These are phyloP conservation scores for Calonectria ilicicola DNA, from an alignment of 2,329 filamentous ascomycete species.

Conservation along the genomic window DNA sequence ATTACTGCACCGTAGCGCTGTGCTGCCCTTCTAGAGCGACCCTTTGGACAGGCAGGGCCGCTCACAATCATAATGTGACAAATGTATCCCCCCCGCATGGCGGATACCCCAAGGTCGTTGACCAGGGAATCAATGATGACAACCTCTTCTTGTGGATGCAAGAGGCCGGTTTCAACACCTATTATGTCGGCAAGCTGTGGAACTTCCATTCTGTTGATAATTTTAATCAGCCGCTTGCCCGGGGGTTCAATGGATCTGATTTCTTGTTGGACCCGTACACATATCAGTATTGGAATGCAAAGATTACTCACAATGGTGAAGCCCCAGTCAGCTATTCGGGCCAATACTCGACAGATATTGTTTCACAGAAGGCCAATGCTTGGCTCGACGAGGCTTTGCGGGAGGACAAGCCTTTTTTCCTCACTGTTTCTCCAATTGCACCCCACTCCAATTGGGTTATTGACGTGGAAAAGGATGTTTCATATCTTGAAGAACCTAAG, in stretches of 20 bases:
- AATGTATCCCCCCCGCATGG: conserved; percentile 62
- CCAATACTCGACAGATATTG: conserved; percentile 12
- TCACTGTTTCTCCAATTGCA: conserved; percentile 15
- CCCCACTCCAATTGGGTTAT: conserved; percentile 23
- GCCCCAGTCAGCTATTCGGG: conserved; percentile 8
- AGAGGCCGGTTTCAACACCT: conserved; percentile 74
- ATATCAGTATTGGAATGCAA: conserved; percentile 19
- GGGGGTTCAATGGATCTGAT: conserved; percentile 14
- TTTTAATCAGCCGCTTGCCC: conserved; percentile 56
- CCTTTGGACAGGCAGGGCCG: conserved; percentile 72
- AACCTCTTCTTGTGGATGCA: conserved; percentile 75
- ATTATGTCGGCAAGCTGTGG: conserved; percentile 77
- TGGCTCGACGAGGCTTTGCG: conserved; percentile 10
- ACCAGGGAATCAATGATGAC: conserved; percentile 70
- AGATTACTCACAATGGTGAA: not conserved
- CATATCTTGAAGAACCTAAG: conserved; percentile 12
- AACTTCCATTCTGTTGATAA: conserved; percentile 71
- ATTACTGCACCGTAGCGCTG: conserved; percentile 56
- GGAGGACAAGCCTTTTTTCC: conserved; percentile 8
- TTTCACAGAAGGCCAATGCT: not conserved
- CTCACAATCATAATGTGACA: conserved; percentile 78
- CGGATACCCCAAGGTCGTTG: conserved; percentile 65
- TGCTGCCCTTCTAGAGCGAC: conserved; percentile 76
- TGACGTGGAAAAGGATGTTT: not conserved
- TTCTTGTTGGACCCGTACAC: conserved; percentile 22